phyloP scores from a whole-genome alignment of 805 yeast species.

The Phaffomyces opuntiae region DNA sequence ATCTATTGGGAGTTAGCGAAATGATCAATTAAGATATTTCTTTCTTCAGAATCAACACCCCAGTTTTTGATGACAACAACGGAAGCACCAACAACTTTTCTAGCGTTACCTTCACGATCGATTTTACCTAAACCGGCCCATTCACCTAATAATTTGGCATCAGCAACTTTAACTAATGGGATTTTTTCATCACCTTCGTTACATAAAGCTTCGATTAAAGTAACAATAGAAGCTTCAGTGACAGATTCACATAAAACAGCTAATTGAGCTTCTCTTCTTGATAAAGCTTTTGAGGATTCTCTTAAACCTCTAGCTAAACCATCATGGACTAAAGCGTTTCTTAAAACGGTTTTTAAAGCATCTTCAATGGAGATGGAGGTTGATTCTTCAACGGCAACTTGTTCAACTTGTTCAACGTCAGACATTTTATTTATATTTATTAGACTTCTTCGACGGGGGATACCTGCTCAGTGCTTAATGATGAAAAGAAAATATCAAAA shows the following conservation, averaged over 20 bases:
- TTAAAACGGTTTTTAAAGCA: constrained; percentile 95
- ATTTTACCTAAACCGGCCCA: constrained; percentile 99
- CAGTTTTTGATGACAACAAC: constrained; percentile 99
- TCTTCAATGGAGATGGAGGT: constrained; percentile 95
- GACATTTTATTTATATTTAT: constrained; percentile 48
- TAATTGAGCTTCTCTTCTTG: constrained; percentile 96
- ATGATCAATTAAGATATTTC: constrained; percentile 92
- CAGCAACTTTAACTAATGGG: constrained; percentile 98
- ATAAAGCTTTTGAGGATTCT: constrained; percentile 98
- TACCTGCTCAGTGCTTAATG: constrained; percentile 48
- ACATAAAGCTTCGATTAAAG: constrained; percentile 98
- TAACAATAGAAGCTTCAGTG: constrained; percentile 93
- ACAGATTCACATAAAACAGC: constrained; percentile 97
- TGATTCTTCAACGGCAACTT: constrained; percentile 80
- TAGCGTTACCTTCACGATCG: constrained; percentile 99
- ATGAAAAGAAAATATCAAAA: background rate
- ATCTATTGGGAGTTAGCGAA: constrained; percentile 83
- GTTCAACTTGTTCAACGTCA: constrained; percentile 90
- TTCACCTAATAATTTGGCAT: constrained; percentile 99
- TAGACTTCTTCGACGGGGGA: constrained; percentile 70
- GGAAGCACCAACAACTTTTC: constrained; percentile 99
- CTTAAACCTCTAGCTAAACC: constrained; percentile 99
- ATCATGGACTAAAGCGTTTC: constrained; percentile 96
- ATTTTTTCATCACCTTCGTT: constrained; percentile 94
- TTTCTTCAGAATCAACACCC: constrained; percentile 99